phyloP scores from a whole-genome alignment of 2,329 filamentous ascomycete species.

The Dryadomyces quercivorus region DNA sequence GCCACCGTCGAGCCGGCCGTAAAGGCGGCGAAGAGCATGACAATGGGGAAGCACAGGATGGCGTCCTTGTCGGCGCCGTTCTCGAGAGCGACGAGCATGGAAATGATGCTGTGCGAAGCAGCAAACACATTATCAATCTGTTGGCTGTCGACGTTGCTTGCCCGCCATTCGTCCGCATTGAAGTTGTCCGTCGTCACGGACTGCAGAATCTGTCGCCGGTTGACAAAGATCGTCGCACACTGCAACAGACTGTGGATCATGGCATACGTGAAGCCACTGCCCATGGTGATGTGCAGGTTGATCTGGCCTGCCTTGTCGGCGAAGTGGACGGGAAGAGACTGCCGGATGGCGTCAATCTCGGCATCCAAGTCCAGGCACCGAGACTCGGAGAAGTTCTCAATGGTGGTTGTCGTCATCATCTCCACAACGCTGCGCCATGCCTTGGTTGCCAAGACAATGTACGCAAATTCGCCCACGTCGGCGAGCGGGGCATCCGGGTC shows the following conservation, averaged over 20 bases:
- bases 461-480: constrained; percentile 49
- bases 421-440: constrained; percentile 50
- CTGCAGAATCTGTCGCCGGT: constrained; percentile 46
- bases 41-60: constrained; percentile 48
- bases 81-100: constrained; percentile 42
- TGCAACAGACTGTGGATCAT: constrained; percentile 51
- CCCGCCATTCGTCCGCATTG: constrained; percentile 39
- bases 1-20: constrained; percentile 49
- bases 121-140: constrained; percentile 43
- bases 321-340: constrained; percentile 44
- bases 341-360: constrained; percentile 43
- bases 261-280: constrained; percentile 48
- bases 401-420: constrained; percentile 43
- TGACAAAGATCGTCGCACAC: constrained; percentile 48
- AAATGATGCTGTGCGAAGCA: constrained; percentile 46
- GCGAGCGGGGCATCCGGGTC: constrained; percentile 26
- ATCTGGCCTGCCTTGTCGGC: constrained; percentile 50
- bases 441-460: constrained; percentile 47
- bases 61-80: constrained; percentile 43
- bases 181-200: constrained; percentile 41
- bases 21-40: constrained; percentile 52
- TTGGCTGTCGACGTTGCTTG: constrained; percentile 32
- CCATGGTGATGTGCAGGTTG: constrained; percentile 51
- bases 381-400: constrained; percentile 40
- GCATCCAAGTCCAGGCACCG: constrained; percentile 37